These are phyloP conservation scores for Vitis hybrid DNA, from an alignment of 177 flowering plant species.

Conservation along the genomic window DNA sequence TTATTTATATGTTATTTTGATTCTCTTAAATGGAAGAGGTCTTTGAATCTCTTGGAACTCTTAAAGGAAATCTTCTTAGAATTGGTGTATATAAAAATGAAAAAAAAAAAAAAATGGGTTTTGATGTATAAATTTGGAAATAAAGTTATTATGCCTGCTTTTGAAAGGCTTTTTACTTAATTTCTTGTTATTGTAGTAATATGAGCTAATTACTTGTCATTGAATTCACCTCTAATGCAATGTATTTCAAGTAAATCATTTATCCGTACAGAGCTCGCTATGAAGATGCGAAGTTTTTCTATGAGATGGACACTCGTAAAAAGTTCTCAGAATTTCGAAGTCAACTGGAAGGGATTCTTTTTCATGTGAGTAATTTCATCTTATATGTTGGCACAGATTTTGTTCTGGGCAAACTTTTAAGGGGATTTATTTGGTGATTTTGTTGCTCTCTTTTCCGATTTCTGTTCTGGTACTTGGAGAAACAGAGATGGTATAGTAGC, in stretches of 20 bases:
- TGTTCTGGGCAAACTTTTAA: too few relatives aligned
- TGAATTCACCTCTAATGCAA: not conserved
- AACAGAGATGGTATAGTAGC: too few relatives aligned
- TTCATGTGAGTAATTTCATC: conserved; percentile 63
- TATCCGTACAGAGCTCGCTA: conserved; percentile 75
- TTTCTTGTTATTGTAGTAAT: not conserved
- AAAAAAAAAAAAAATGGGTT: too few relatives aligned
- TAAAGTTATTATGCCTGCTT: not conserved
- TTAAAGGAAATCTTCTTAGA: not conserved
- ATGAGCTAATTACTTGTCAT: not conserved
- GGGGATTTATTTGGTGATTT: too few relatives aligned
- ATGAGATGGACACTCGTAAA: conserved; percentile 81
- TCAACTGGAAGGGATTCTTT: conserved; percentile 84
- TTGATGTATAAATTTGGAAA: not conserved
- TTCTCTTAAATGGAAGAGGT: not conserved
- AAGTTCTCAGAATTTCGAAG: conserved; percentile 60
- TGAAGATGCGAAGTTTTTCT: conserved; percentile 98
- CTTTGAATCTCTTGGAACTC: not conserved
- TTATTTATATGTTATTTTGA: not conserved
- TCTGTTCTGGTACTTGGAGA: too few relatives aligned
- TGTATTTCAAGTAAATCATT: not conserved
- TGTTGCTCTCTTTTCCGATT: too few relatives aligned
- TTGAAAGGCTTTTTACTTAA: not conserved
- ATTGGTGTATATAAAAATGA: not conserved
- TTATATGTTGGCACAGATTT: too few relatives aligned